phyloP scores from a whole-genome alignment of 2,329 filamentous ascomycete genomes.

The Trichoderma aggressivum region DNA sequence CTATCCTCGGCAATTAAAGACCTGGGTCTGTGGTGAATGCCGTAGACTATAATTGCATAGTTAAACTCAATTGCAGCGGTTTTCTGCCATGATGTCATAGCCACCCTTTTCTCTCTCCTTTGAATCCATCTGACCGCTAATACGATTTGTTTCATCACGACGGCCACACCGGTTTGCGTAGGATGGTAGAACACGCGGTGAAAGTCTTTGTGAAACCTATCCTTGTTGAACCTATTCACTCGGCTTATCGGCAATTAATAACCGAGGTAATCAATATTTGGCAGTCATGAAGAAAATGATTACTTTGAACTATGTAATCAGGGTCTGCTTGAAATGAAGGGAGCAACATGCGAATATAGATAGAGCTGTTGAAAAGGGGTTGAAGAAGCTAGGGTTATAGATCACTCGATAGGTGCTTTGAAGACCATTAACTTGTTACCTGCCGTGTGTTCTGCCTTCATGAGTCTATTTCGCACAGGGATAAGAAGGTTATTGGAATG shows the following conservation, averaged over 20 bases:
- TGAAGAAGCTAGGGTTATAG: background rate
- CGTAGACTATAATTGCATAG: background rate
- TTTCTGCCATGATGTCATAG: slow-evolving; percentile 9
- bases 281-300: background rate
- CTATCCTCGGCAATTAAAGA: background rate
- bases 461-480: background rate
- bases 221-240: background rate
- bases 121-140: background rate
- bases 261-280: background rate
- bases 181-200: background rate
- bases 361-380: background rate
- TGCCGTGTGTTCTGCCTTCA: background rate
- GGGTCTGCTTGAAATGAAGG: background rate
- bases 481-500: background rate
- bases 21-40: background rate
- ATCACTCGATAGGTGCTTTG: background rate
- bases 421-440: background rate
- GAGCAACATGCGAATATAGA: background rate
- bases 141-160: background rate
- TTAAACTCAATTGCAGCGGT: slow-evolving; percentile 9
- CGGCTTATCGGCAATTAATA: background rate
- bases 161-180: background rate
- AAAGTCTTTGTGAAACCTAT: background rate
- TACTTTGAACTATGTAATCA: background rate
- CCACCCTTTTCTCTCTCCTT: background rate